These are phyloP conservation scores for Podila epigama DNA, from an alignment of 192 early-diverging fungal genomes.

Conservation along the genomic window DNA sequence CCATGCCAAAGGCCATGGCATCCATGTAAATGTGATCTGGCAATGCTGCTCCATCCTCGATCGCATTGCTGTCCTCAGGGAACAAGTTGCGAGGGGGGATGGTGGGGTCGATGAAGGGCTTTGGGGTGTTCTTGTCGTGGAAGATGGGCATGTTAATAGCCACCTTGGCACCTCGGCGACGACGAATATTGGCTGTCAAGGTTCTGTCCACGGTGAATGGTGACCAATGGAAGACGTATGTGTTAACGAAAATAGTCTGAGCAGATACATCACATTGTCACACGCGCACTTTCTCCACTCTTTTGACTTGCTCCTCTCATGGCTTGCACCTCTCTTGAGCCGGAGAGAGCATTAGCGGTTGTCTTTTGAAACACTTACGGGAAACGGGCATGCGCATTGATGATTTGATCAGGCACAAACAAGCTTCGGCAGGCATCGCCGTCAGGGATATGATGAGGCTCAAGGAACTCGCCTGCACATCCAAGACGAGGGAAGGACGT, in stretches of 20 bases:
- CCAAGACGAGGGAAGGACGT: slow-evolving; percentile 94
- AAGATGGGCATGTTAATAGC: slow-evolving; percentile 96
- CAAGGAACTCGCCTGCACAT: slow-evolving; percentile 72
- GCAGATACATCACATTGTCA: no score
- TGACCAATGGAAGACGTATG: slow-evolving; percentile 8
- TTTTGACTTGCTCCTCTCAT: no score
- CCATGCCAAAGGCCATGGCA: slow-evolving; percentile 99
- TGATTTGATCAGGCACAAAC: slow-evolving; percentile 93
- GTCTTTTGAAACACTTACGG: slow-evolving; percentile 67
- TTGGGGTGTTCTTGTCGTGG: slow-evolving; percentile 88
- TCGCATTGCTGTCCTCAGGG: slow-evolving; percentile 75
- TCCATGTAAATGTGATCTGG: slow-evolving; percentile 97
- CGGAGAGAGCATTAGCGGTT: no score
- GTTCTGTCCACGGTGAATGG: no score
- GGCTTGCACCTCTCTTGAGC: no score
- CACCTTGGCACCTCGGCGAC: slow-evolving; percentile 93
- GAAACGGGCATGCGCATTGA: slow-evolving; percentile 95
- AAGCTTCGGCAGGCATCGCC: slow-evolving; percentile 79
- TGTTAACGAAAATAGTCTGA: no score
- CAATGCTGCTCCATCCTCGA: slow-evolving; percentile 77
- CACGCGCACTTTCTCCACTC: no score
- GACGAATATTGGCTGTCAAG: slow-evolving; percentile 92
- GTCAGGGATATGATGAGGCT: slow-evolving; percentile 73
- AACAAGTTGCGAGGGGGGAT: slow-evolving; percentile 69
- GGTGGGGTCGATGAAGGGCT: slow-evolving; percentile 84